These are phyloP conservation scores for Sorghum bicolor DNA, from an alignment of 176 grass and related monocot genomes.

Conservation along the genomic window DNA sequence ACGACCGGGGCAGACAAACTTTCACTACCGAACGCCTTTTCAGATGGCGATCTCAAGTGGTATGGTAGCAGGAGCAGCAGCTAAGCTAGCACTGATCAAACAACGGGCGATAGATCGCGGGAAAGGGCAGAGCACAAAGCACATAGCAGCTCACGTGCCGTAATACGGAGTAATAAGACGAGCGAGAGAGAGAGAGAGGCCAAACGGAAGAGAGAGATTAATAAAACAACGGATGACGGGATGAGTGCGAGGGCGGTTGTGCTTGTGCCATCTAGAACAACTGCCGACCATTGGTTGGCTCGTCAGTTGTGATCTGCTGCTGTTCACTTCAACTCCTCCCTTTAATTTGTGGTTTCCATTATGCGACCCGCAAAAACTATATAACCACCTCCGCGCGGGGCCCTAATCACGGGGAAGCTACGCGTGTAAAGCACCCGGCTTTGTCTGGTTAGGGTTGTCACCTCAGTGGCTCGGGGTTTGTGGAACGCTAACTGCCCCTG, in stretches of 20 bases:
- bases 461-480: conserved; percentile 11
- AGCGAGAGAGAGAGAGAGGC: background rate
- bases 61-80: background rate
- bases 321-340: background rate
- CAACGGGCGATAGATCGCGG: background rate
- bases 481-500: conserved; percentile 40
- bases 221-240: background rate
- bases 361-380: background rate
- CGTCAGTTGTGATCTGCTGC: background rate
- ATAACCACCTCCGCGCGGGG: background rate
- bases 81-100: background rate
- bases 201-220: background rate
- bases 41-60: conserved; percentile 1
- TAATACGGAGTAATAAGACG: background rate
- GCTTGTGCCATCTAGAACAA: background rate
- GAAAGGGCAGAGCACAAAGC: background rate
- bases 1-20: background rate
- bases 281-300: background rate
- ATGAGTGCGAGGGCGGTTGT: background rate
- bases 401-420: background rate
- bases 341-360: background rate
- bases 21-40: background rate
- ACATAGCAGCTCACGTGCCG: background rate
- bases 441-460: conserved; percentile 17
- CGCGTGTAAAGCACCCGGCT: conserved; percentile 22